Conservation (phyloP, 2,329 filamentous ascomycete species). For the Neocatenulostroma microsporum region DNA sequence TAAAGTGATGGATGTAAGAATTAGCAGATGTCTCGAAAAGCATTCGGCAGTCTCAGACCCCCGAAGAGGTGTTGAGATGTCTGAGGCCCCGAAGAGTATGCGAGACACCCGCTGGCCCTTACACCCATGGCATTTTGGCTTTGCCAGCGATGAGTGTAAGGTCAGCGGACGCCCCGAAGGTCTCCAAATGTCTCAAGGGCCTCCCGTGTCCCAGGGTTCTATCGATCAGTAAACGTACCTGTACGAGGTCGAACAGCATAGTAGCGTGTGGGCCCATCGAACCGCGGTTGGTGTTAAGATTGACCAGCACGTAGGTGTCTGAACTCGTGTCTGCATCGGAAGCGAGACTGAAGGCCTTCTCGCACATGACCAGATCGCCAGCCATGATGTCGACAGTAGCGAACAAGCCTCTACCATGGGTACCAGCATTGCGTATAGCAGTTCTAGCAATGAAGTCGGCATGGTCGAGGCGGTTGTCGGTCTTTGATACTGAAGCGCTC, state of each 20-base stretch:
- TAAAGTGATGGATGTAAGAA: constrained; percentile 9
- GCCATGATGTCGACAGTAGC: constrained; percentile 31
- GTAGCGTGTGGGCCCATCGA: constrained; percentile 11
- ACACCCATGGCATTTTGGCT: too few species aligned
- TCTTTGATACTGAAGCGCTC: constrained; percentile 3
- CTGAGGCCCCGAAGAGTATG: too few species aligned
- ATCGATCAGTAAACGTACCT: too few species aligned
- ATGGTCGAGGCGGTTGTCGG: constrained; percentile 12
- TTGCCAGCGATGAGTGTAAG: too few species aligned
- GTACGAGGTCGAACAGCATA: constrained; percentile 11
- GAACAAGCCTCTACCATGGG: constrained; percentile 37
- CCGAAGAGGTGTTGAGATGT: too few species aligned
- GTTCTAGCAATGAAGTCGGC: constrained; percentile 15
- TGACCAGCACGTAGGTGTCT: constrained; percentile 10
- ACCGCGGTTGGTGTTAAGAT: constrained; percentile 5
- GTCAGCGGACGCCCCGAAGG: too few species aligned
- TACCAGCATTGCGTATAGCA: constrained; percentile 20
- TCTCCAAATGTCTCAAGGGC: too few species aligned
- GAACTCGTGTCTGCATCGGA: constrained; percentile 4
- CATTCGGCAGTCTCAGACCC: too few species aligned
- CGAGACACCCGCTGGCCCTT: too few species aligned
- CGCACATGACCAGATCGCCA: constrained; percentile 38
- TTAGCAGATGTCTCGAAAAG: too few species aligned
- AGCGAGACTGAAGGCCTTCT: constrained; percentile 19
- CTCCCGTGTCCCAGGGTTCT: too few species aligned